Conservation (phyloP, 2,329 filamentous ascomycete species). For the Scolecobasidium constrictum region DNA sequence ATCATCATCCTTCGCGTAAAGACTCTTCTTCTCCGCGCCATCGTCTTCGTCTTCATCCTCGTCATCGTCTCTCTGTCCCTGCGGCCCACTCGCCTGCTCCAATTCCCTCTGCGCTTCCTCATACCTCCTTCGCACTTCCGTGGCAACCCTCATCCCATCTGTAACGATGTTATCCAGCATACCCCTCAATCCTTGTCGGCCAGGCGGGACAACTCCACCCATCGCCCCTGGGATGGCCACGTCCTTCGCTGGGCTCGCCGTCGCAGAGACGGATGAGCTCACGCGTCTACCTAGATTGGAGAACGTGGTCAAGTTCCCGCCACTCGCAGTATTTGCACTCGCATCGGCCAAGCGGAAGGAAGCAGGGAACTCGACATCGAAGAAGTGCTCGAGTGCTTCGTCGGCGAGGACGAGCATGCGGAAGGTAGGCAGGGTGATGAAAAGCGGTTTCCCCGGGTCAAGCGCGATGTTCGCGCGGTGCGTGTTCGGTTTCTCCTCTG, state of each 20-base stretch:
- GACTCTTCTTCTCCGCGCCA: constrained; percentile 18
- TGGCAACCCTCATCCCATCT: constrained; percentile 91
- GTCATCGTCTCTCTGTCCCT: constrained; percentile 40
- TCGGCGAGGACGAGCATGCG: constrained; percentile 97
- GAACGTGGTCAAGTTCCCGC: constrained; percentile 75
- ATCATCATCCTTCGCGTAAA: constrained; percentile 25
- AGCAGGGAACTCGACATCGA: constrained; percentile 87
- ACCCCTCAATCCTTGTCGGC: constrained; percentile 65
- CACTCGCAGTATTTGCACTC: constrained; percentile 37
- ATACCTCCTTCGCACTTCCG: constrained; percentile 83
- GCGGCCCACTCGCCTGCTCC: constrained; percentile 55
- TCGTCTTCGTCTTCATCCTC: constrained; percentile 61
- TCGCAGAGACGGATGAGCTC: constrained; percentile 31
- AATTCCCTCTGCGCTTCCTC: constrained; percentile 90
- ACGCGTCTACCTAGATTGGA: constrained; percentile 44
- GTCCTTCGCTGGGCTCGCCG: constrained; percentile 18
- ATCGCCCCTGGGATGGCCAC: constrained; percentile 16
- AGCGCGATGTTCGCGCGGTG: constrained; percentile 81
- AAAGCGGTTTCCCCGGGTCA: constrained; percentile 83
- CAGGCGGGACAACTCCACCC: constrained; percentile 28
- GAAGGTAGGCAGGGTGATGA: constrained; percentile 95
- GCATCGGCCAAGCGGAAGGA: constrained; percentile 80
- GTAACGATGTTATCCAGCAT: constrained; percentile 96
- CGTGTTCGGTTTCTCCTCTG: constrained; percentile 48
- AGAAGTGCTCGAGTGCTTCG: constrained; percentile 91